Conservation (phyloP, 441 rosid species). For the Sinapis alba region DNA sequence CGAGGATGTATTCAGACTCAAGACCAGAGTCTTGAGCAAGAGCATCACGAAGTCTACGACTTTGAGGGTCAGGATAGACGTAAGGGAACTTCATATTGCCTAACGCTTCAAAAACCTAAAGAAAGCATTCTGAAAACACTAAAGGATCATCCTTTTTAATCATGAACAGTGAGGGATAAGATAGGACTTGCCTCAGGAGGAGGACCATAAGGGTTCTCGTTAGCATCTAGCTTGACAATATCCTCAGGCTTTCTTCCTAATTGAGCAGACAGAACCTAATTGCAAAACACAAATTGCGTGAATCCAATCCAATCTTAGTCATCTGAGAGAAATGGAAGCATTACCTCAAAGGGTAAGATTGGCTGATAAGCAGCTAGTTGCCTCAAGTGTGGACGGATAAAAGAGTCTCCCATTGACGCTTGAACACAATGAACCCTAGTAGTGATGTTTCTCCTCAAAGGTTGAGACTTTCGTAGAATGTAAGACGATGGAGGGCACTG, state of each 20-base stretch:
- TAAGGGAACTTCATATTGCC: slow-evolving; percentile 77
- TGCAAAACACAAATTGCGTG: neutral
- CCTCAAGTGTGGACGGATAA: slow-evolving; percentile 79
- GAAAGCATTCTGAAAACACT: slow-evolving; percentile 41
- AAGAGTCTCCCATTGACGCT: slow-evolving; percentile 73
- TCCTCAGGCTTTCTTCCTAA: slow-evolving; percentile 95
- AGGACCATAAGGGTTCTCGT: slow-evolving; percentile 98
- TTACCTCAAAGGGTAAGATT: slow-evolving; percentile 88
- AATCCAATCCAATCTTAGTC: neutral
- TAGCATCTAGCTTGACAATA: slow-evolving; percentile 93
- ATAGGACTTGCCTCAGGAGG: slow-evolving; percentile 86
- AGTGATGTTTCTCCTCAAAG: slow-evolving; percentile 35
- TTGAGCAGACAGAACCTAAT: slow-evolving; percentile 76
- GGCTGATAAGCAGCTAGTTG: slow-evolving; percentile 81
- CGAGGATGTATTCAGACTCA: slow-evolving; percentile 83
- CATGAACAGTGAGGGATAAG: neutral
- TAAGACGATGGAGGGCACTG: slow-evolving; percentile 44
- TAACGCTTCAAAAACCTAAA: slow-evolving; percentile 79
- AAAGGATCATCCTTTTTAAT: neutral
- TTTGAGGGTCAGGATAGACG: slow-evolving; percentile 80
- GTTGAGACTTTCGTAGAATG: slow-evolving; percentile 34
- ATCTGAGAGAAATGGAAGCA: neutral
- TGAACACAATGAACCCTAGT: slow-evolving; percentile 45
- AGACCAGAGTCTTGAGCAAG: slow-evolving; percentile 85
- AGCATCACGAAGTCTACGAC: slow-evolving; percentile 75